These are phyloP conservation scores for Solanum ossicruentum DNA, from an alignment of 257 asterid genomes.

Conservation along the genomic window DNA sequence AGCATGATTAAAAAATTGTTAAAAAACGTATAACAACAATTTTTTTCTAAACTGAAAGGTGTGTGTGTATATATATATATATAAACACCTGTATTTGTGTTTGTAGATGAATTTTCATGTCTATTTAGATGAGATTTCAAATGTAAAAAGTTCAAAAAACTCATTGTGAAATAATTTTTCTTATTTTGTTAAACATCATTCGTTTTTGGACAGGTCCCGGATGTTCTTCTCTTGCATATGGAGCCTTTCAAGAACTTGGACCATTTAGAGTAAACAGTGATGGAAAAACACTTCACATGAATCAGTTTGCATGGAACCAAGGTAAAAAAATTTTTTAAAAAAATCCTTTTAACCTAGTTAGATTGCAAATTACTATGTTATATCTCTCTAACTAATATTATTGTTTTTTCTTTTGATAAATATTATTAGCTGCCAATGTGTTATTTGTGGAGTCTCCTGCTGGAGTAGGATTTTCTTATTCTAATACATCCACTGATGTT, in stretches of 20 bases:
- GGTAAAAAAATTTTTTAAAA: constrained; percentile 16
- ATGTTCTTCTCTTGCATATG: constrained; percentile 83
- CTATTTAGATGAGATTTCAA: too few species aligned
- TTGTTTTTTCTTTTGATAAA: background rate
- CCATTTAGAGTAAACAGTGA: constrained; percentile 78
- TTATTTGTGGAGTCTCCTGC: constrained; percentile 79
- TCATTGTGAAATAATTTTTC: too few species aligned
- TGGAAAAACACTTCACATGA: constrained; percentile 69
- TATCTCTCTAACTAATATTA: background rate
- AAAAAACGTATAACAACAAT: too few species aligned
- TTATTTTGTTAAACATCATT: too few species aligned
- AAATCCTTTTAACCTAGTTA: background rate
- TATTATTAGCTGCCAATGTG: constrained; percentile 50
- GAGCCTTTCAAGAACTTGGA: constrained; percentile 91
- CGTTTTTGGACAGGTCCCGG: constrained; percentile 52
- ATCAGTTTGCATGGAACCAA: constrained; percentile 59
- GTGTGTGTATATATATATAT: too few species aligned
- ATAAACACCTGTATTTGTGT: too few species aligned
- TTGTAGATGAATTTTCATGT: too few species aligned
- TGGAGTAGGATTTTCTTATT: constrained; percentile 81
- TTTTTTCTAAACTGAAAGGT: too few species aligned
- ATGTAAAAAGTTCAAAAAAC: too few species aligned
- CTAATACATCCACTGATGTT: constrained; percentile 44
- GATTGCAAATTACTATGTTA: too few species aligned
- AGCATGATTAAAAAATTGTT: too few species aligned